Evolutionary conservation across 2,329 filamentous ascomycete species (phyloP).

Genomic region (Talaromyces sp.): DNA sequence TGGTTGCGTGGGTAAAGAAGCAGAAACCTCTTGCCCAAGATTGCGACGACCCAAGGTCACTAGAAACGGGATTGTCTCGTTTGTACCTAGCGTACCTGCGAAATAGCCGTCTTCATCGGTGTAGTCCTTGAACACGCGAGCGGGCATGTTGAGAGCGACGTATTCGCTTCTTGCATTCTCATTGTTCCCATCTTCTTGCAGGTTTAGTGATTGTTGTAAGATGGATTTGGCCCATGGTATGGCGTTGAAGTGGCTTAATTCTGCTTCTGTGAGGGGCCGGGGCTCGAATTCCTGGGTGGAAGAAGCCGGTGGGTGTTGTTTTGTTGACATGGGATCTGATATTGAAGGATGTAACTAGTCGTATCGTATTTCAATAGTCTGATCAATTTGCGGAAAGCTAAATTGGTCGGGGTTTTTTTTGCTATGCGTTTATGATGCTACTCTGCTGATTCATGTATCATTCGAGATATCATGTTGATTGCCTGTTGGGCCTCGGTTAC

Average conservation of each 20-base stretch:
- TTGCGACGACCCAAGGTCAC: constrained; percentile 35
- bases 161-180: constrained; percentile 24
- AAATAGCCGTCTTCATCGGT: constrained; percentile 43
- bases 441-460: not conserved
- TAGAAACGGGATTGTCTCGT: constrained; percentile 37
- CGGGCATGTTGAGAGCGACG: constrained; percentile 35
- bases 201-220: not conserved
- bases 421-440: not conserved
- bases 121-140: constrained; percentile 34
- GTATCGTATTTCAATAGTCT: too few relatives aligned
- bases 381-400: too few relatives aligned
- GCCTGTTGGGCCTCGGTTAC: constrained; percentile 2
- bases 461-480: too few relatives aligned
- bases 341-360: not conserved
- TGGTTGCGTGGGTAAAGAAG: not conserved
- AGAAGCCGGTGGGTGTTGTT: not conserved
- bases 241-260: constrained; percentile 21
- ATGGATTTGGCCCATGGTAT: constrained; percentile 15
- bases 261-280: constrained; percentile 3
- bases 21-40: constrained; percentile 17
- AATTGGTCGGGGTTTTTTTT: too few relatives aligned
- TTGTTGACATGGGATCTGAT: not conserved
- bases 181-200: not conserved
- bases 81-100: constrained; percentile 34
- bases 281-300: not conserved